Conservation (phyloP, 495 filamentous ascomycete genomes). For the Polyplosphaeria fusca region DNA sequence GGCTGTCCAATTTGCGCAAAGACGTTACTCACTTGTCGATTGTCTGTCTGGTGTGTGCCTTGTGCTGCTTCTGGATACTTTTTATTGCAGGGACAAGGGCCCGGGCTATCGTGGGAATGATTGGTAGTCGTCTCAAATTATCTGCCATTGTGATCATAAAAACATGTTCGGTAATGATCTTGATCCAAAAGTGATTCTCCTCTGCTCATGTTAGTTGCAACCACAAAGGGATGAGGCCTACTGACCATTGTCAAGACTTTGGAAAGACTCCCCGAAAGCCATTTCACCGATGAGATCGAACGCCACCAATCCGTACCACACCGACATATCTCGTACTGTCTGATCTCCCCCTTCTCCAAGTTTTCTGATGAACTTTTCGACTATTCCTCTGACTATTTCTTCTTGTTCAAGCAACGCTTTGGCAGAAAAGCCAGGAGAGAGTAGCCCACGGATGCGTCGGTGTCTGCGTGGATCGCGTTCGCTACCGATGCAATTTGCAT, state of each 20-base stretch:
- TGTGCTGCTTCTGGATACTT: not conserved
- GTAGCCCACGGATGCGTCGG: not conserved
- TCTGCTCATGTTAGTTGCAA: not conserved
- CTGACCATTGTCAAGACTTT: constrained; percentile 12
- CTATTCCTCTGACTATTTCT: not conserved
- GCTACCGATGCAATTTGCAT: not conserved
- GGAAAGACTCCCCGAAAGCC: constrained; percentile 40
- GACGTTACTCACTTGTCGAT: not conserved
- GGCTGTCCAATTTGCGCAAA: not conserved
- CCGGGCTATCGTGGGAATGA: not conserved
- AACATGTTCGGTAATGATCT: not conserved
- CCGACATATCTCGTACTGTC: constrained; percentile 11
- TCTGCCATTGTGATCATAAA: not conserved
- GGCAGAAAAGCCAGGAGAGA: not conserved
- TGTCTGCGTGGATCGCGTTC: not conserved
- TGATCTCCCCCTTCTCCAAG: constrained; percentile 11
- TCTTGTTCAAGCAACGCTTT: not conserved
- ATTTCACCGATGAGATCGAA: constrained; percentile 43
- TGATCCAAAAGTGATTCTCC: not conserved
- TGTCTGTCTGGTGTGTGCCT: not conserved
- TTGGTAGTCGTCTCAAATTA: not conserved
- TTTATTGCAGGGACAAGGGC: not conserved
- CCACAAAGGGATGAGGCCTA: not conserved
- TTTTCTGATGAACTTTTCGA: not conserved
- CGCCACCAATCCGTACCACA: constrained; percentile 27